Evolutionary conservation across 441 rosid species (phyloP).

Genomic region (Corymbia citriodora): DNA sequence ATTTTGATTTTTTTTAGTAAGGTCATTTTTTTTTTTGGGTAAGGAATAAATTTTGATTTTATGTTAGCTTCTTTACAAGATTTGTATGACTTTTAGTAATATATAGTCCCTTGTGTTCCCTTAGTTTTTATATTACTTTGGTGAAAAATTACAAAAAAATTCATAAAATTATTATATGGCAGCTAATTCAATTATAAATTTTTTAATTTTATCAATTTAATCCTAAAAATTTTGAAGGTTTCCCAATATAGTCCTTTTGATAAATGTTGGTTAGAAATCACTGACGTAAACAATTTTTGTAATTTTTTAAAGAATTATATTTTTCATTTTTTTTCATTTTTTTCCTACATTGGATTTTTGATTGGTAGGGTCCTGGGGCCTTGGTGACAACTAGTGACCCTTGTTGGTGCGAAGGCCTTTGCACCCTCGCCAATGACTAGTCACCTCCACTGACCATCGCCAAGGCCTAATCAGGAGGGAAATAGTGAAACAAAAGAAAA

Average conservation of each 20-base stretch:
- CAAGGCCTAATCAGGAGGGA: background rate
- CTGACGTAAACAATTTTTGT: too few species aligned
- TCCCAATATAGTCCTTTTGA: too few species aligned
- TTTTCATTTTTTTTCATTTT: background rate
- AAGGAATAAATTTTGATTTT: too few species aligned
- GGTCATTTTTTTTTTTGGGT: too few species aligned
- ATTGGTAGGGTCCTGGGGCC: accelerated
- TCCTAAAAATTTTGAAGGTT: too few species aligned
- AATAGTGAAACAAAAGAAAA: background rate
- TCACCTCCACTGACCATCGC: background rate
- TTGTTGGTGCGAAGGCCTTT: background rate
- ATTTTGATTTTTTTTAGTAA: background rate
- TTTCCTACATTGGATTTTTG: background rate
- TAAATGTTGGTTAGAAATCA: too few species aligned
- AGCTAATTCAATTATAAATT: too few species aligned
- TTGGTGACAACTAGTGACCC: background rate
- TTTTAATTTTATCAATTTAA: too few species aligned
- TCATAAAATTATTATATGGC: background rate
- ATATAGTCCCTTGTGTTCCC: background rate
- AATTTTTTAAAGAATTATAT: too few species aligned
- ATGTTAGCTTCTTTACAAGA: background rate
- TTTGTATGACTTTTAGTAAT: background rate
- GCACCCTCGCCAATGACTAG: background rate
- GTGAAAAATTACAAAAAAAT: too few species aligned
- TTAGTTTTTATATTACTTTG: too few species aligned